Percentiles rank a stretch among this genome's conserved stretches.
phyloP scores from a whole-genome alignment of 2,329 filamentous ascomycete genomes.

The Chlorencoelia australis region DNA sequence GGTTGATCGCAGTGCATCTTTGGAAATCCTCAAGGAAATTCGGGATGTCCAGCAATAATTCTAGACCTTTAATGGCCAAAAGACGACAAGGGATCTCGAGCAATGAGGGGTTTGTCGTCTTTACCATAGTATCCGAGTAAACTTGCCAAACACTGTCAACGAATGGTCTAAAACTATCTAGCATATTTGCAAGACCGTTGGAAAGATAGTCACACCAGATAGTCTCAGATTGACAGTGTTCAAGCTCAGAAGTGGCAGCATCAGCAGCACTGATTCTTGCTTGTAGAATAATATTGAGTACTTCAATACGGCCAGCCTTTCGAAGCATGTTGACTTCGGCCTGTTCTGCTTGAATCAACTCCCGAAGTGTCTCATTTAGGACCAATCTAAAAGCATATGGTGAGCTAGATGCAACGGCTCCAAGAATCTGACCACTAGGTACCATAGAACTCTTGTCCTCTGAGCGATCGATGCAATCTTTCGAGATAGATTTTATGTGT shows the following conservation, averaged over 20 bases:
- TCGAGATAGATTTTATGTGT: too few relatives aligned
- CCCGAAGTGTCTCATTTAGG: too few relatives aligned
- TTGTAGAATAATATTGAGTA: slow-evolving; percentile 22
- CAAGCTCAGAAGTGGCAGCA: neutral
- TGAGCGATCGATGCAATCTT: too few relatives aligned
- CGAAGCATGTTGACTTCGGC: slow-evolving; percentile 29
- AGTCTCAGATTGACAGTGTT: too few relatives aligned
- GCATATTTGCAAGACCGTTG: neutral
- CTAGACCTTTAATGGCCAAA: slow-evolving; percentile 19
- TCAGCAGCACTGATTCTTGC: slow-evolving; percentile 12
- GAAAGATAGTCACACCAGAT: too few relatives aligned
- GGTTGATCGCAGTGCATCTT: slow-evolving; percentile 17
- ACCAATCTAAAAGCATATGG: slow-evolving; percentile 3
- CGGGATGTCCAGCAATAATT: slow-evolving; percentile 17
- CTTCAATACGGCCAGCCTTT: slow-evolving; percentile 16
- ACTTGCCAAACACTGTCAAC: slow-evolving; percentile 5
- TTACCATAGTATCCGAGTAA: slow-evolving; percentile 17
- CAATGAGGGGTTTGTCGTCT: slow-evolving; percentile 1
- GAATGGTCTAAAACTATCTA: slow-evolving; percentile 6
- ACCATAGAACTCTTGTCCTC: slow-evolving; percentile 27
- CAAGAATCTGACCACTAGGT: too few relatives aligned
- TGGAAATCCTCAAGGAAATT: slow-evolving; percentile 16
- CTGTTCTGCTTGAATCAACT: too few relatives aligned
- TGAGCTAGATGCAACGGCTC: slow-evolving; percentile 4
- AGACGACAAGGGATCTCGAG: slow-evolving; percentile 14